Evolutionary conservation across 768 basidiomycete genomes (phyloP).

Genomic region (Phallus indusiatus): DNA sequence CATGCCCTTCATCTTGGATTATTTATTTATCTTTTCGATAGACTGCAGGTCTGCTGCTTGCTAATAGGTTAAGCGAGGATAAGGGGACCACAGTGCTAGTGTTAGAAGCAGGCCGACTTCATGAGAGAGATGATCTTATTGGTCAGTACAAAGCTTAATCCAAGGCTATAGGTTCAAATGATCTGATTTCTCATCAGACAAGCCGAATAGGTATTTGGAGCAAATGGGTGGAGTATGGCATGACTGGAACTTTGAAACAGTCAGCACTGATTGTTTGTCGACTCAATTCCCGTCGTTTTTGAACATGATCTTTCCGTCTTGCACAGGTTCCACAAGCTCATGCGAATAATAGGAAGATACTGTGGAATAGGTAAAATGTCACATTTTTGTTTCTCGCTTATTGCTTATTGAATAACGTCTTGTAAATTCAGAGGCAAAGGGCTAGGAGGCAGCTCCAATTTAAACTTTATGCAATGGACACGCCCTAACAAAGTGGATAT

Average conservation of each 20-base stretch:
- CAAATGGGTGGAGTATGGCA: neutral
- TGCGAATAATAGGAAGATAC: neutral
- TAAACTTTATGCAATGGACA: slow-evolving; percentile 23
- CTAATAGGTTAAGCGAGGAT: slow-evolving; percentile 12
- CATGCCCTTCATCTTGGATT: too few species aligned
- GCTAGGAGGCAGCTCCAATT: slow-evolving; percentile 33
- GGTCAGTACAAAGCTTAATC: neutral
- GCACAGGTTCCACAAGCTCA: neutral
- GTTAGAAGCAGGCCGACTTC: slow-evolving; percentile 14
- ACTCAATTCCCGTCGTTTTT: neutral
- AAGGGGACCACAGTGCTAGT: slow-evolving; percentile 8
- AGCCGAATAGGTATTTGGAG: neutral
- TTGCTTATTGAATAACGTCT: neutral
- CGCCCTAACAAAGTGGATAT: neutral
- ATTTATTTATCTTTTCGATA: neutral
- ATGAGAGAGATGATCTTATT: neutral
- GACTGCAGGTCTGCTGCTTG: slow-evolving; percentile 13
- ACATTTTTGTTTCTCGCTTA: neutral
- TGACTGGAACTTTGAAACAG: neutral
- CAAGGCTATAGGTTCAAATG: neutral
- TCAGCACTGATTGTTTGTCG: neutral
- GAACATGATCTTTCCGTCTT: neutral
- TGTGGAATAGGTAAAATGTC: neutral
- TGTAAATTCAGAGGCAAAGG: slow-evolving; percentile 16
- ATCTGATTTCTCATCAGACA: neutral